A percentile compares a stretch with the other conserved stretches of the same genome.
These are phyloP conservation scores for Mycena metata DNA, from an alignment of 768 basidiomycete genomes.

Conservation along the genomic window DNA sequence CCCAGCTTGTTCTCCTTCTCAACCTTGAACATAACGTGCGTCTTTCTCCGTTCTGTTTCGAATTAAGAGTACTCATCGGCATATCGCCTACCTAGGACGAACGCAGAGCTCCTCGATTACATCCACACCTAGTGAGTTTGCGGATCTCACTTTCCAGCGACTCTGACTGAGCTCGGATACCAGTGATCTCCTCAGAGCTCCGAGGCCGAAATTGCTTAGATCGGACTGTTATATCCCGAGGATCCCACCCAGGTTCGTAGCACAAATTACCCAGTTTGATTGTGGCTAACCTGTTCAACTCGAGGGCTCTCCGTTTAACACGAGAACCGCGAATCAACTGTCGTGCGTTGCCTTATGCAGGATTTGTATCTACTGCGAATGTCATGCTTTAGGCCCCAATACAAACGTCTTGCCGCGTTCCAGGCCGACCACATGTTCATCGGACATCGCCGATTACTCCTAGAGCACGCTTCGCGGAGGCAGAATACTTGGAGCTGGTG, in stretches of 20 bases:
- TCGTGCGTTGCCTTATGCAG: neutral
- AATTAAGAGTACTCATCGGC: too few relatives aligned
- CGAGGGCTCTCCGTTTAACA: neutral
- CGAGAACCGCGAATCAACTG: neutral
- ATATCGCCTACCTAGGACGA: neutral
- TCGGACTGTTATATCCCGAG: neutral
- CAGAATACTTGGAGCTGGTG: conserved; percentile 51
- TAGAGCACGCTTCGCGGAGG: conserved; percentile 45
- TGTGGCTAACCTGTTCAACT: too few relatives aligned
- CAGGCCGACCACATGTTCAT: conserved; percentile 55
- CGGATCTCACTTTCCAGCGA: too few relatives aligned
- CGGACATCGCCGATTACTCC: conserved; percentile 50
- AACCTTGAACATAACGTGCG: conserved; percentile 24
- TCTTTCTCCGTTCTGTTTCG: neutral
- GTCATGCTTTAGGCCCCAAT: conserved; percentile 48
- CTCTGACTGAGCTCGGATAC: neutral
- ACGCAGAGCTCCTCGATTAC: neutral
- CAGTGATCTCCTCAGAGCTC: neutral
- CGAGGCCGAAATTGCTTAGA: neutral
- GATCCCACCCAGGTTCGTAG: conserved; percentile 2
- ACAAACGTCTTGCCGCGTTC: conserved; percentile 54
- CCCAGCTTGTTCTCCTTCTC: conserved; percentile 9
- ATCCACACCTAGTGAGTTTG: neutral
- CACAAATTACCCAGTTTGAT: too few relatives aligned
- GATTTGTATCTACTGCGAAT: neutral